Evolutionary conservation across 495 filamentous ascomycete genomes (phyloP).

Genomic region (Penicillium dipodomyicola): DNA sequence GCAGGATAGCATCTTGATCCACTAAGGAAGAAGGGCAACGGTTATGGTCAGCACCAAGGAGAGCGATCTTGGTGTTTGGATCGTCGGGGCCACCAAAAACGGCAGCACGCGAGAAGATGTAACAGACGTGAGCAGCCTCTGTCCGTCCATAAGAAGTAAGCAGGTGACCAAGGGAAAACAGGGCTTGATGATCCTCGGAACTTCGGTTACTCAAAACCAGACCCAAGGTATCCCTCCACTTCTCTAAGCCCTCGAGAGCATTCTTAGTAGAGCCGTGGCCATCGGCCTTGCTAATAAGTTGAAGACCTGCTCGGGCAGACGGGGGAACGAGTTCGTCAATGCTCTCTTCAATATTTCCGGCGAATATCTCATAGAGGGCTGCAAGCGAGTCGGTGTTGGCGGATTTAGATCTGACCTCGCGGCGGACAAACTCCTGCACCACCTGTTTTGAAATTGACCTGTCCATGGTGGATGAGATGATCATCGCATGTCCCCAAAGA

Average conservation of each 20-base stretch:
- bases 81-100: conserved; percentile 85
- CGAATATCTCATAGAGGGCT: conserved; percentile 87
- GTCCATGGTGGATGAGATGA: conserved; percentile 76
- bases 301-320: conserved; percentile 86
- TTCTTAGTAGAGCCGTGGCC: conserved; percentile 63
- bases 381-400: conserved; percentile 81
- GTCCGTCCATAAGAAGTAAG: conserved; percentile 82
- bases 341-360: conserved; percentile 90
- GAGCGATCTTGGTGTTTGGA: conserved; percentile 68
- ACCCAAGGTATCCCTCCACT: conserved; percentile 88
- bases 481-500: conserved; percentile 93
- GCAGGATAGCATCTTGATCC: conserved; percentile 78
- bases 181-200: conserved; percentile 68
- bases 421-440: conserved; percentile 86
- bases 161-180: conserved; percentile 77
- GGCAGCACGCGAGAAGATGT: conserved; percentile 57
- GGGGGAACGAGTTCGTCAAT: conserved; percentile 98
- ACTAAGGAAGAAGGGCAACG: conserved; percentile 62
- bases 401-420: conserved; percentile 78
- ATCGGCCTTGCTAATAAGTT: conserved; percentile 73
- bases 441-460: conserved; percentile 82
- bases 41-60: conserved; percentile 80
- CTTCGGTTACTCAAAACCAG: conserved; percentile 86
- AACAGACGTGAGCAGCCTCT: conserved; percentile 91
- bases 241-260: conserved; percentile 78